Percentiles rank a stretch among this genome's conserved stretches.
These are phyloP conservation scores for Oryza meridionalis DNA, from an alignment of 176 grass and related monocot species.

Conservation along the genomic window DNA sequence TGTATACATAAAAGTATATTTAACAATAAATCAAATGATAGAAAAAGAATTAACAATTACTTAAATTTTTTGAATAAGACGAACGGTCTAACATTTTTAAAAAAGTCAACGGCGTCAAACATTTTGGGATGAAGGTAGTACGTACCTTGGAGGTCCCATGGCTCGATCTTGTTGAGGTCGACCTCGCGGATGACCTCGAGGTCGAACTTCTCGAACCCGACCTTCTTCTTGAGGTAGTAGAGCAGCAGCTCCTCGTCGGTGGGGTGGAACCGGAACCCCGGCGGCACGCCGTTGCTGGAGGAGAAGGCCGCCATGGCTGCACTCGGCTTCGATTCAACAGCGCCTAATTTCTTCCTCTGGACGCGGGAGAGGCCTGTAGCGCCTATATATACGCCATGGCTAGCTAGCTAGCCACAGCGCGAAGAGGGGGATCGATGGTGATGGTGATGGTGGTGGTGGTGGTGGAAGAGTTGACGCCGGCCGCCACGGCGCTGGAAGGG, in stretches of 20 bases:
- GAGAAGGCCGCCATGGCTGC: constrained; percentile 62
- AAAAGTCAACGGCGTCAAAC: too few species aligned
- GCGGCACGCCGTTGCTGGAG: constrained; percentile 85
- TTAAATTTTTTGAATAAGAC: too few species aligned
- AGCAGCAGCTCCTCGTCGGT: constrained; percentile 97
- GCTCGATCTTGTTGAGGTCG: constrained; percentile 98
- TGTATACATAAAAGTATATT: too few species aligned
- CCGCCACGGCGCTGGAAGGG: constrained; percentile 80
- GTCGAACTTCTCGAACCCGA: constrained; percentile 92
- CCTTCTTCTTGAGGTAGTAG: constrained; percentile 97
- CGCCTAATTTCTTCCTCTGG: constrained; percentile 51
- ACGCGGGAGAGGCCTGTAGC: constrained; percentile 54
- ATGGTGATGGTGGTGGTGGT: background rate
- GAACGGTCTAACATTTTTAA: too few species aligned
- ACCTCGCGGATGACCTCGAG: constrained; percentile 94
- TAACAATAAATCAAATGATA: too few species aligned
- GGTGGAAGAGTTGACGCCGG: constrained; percentile 80
- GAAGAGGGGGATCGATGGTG: background rate
- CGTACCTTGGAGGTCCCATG: constrained; percentile 88
- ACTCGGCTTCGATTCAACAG: background rate
- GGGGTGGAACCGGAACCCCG: constrained; percentile 96
- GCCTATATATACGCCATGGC: constrained; percentile 39
- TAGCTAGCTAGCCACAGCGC: background rate
- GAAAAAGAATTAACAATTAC: too few species aligned
- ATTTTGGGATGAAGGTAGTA: too few species aligned